These are phyloP conservation scores for Quercus ilex DNA, from an alignment of 306 rosid genomes.

Conservation along the genomic window DNA sequence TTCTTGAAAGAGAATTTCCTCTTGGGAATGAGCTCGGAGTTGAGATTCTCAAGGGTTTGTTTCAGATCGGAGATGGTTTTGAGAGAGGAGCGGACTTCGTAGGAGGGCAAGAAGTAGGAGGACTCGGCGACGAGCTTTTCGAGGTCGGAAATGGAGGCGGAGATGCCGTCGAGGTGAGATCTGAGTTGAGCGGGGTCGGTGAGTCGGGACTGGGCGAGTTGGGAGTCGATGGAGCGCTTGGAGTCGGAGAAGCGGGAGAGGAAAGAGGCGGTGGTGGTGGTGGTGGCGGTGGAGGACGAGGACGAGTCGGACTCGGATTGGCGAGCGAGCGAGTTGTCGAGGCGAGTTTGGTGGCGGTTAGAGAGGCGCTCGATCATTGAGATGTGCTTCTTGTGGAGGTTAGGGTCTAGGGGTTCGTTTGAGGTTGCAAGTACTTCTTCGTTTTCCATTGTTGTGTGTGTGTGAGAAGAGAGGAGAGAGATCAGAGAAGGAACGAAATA, in stretches of 20 bases:
- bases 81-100: constrained; percentile 76
- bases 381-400: constrained; percentile 61
- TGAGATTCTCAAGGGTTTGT: constrained; percentile 45
- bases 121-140: constrained; percentile 76
- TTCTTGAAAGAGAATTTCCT: constrained; percentile 74
- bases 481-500: too few relatives aligned
- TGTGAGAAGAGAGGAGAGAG: neutral
- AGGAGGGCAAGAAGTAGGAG: constrained; percentile 71
- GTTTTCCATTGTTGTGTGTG: constrained; percentile 30
- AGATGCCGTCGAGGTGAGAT: constrained; percentile 46
- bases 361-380: constrained; percentile 74
- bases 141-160: constrained; percentile 64
- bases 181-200: constrained; percentile 33
- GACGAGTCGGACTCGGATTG: constrained; percentile 29
- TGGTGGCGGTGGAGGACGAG: constrained; percentile 36
- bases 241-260: constrained; percentile 51
- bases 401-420: constrained; percentile 16
- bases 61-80: constrained; percentile 59
- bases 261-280: constrained; percentile 58
- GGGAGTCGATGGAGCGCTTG: constrained; percentile 52
- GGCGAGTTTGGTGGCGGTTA: constrained; percentile 56
- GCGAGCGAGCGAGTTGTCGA: constrained; percentile 35
- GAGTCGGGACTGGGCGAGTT: constrained; percentile 37
- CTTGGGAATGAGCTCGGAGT: constrained; percentile 52
- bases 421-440: constrained; percentile 16